These are phyloP conservation scores for Irineochytrium annulatum DNA, from an alignment of 192 early-diverging fungal genomes.

Conservation along the genomic window DNA sequence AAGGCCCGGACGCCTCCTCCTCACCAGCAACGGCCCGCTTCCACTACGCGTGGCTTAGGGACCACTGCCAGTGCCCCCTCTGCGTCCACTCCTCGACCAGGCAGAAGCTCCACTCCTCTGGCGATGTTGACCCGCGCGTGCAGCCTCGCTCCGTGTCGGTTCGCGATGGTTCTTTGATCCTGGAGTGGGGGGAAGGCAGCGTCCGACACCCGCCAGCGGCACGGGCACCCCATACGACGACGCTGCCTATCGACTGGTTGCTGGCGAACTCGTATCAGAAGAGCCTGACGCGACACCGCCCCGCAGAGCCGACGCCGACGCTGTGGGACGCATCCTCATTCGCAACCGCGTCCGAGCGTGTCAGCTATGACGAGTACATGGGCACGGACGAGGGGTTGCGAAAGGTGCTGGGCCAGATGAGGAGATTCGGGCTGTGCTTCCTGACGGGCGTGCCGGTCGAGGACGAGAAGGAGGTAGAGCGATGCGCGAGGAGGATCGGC, in stretches of 20 bases:
- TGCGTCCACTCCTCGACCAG: conserved; percentile 46
- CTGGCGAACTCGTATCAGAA: conserved; percentile 2
- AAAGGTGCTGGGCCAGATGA: conserved; percentile 51
- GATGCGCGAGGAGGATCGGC: conserved; percentile 63
- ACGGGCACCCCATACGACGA: conserved; percentile 1
- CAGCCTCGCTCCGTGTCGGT: conserved; percentile 14
- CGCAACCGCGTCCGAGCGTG: neutral
- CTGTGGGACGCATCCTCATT: conserved; percentile 30
- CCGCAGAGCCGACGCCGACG: neutral
- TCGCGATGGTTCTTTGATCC: too few species aligned
- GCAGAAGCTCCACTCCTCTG: conserved; percentile 56
- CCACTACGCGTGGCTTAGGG: conserved; percentile 43
- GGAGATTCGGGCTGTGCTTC: conserved; percentile 66
- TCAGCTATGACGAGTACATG: conserved; percentile 52
- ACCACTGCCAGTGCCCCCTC: conserved; percentile 49
- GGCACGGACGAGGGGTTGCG: conserved; percentile 51
- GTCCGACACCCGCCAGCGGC: neutral
- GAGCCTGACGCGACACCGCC: neutral
- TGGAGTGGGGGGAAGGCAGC: neutral
- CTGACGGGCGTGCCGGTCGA: conserved; percentile 58
- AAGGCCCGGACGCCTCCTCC: too few species aligned
- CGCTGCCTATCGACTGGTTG: conserved; percentile 22
- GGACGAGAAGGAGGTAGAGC: conserved; percentile 48
- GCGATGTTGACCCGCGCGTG: conserved; percentile 20
- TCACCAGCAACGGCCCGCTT: neutral